Evolutionary conservation across 257 asterid genomes (phyloP), one percentile per base, ranked within the genome.

Genomic region (Henckelia pumila): DNA sequence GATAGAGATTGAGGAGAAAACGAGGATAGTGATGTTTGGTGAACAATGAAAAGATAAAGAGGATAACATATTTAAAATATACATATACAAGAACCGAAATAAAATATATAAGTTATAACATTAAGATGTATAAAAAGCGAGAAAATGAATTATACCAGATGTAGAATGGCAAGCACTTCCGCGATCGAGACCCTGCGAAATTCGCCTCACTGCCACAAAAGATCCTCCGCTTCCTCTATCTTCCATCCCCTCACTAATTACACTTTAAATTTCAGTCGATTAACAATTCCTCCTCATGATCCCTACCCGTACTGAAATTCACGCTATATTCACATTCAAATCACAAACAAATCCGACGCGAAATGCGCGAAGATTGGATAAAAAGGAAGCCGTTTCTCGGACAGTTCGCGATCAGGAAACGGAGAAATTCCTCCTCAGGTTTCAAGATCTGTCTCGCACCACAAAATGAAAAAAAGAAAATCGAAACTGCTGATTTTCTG

Each of bases 141-240:
- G 24, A 47, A 73, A 59, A 44, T 53, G 64, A 73, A 37, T 58
- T 14, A 68, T 83, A 93, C 99, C 97, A 66, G 96, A 86, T 78
- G 87, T 75, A 59, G 97, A 84, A 81, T 93, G 94, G 70, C 95
- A 93, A 68, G 94, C 77, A 77, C 69, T 83, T 68, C 89, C 95
- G 58, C 93, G 88, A 73, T 92, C 94, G 66, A 92, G 88, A 24
- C 98, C 93, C 62, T 84, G 99, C 23, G 98, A 89, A 71, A 93
- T 93, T 67, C 97, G 92, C 81, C 96, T 75, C 60, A 90, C 96
- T 8, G 97, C 99, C 53, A 93, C 97, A 49, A 93, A 93, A 55
- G 98, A 88, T 74, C 96, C 96, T 72, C 85, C 89, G 0, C 78
- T 77, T 56, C 87, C 96, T 78, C 96, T 85, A 57, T 90, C 96